Evolutionary conservation across 345 rosid genomes (phyloP).

Genomic region (Eutrema yunnanense): DNA sequence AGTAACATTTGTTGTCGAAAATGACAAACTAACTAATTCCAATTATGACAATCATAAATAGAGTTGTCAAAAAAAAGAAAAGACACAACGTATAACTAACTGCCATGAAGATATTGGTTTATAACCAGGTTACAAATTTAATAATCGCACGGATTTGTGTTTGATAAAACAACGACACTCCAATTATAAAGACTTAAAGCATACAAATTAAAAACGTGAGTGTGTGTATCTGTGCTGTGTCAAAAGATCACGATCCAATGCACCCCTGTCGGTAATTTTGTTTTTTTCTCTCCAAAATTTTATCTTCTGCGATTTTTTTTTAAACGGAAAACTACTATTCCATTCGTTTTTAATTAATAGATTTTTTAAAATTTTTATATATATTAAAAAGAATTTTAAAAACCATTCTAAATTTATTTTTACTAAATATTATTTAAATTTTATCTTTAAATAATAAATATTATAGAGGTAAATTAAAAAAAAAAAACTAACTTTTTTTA

Average conservation of each 20-base stretch:
- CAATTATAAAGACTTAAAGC: background rate
- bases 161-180: conserved; percentile 18
- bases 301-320: no score
- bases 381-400: no score
- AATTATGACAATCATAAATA: conserved; percentile 18
- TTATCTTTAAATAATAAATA: no score
- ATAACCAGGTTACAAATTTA: background rate
- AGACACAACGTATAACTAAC: background rate
- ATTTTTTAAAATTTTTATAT: no score
- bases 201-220: background rate
- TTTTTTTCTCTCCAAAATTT: no score
- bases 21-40: conserved; percentile 11
- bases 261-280: background rate
- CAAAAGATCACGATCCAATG: background rate
- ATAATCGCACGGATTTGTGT: background rate
- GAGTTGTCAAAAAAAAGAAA: background rate
- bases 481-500: no score
- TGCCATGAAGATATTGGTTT: conserved; percentile 3
- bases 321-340: no score
- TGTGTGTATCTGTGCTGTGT: background rate
- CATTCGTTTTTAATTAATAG: no score
- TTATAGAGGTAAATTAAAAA: no score
- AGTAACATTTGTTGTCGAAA: background rate
- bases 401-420: no score
- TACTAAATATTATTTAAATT: no score